Conservation (phyloP, 176 grass and related monocot species). For the Triticum timopheevii region DNA sequence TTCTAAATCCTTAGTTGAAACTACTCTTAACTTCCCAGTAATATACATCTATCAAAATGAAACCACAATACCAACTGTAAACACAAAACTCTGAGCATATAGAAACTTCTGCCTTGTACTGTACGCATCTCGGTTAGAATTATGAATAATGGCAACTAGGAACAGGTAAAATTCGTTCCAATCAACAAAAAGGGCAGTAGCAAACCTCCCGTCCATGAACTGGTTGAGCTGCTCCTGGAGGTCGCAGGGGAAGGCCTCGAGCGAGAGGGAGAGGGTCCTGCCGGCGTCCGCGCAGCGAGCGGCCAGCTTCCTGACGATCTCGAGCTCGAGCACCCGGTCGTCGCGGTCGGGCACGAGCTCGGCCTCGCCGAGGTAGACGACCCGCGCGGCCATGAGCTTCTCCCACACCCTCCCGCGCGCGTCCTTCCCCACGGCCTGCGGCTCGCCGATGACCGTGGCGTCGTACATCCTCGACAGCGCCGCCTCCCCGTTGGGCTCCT, state of each 20-base stretch:
- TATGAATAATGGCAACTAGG: neutral
- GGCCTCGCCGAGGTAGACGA: constrained; percentile 91
- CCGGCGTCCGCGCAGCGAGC: constrained; percentile 50
- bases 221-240: constrained; percentile 82
- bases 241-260: constrained; percentile 75
- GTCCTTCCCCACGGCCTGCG: constrained; percentile 88
- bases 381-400: constrained; percentile 88
- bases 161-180: neutral
- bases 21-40: neutral
- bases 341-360: constrained; percentile 92
- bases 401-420: constrained; percentile 79
- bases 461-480: constrained; percentile 85
- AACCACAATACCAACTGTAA: neutral
- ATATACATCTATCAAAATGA: neutral
- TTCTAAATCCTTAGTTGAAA: no score
- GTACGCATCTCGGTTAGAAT: neutral
- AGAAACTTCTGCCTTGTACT: neutral
- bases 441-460: constrained; percentile 91
- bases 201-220: constrained; percentile 85
- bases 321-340: constrained; percentile 74
- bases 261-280: constrained; percentile 57
- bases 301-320: constrained; percentile 74
- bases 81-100: neutral
- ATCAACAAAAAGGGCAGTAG: neutral
- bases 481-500: constrained; percentile 46